Evolutionary conservation across 2,329 filamentous ascomycete species (phyloP), one percentile per base, ranked within the genome.

Genomic region (Monosporascus sp.): DNA sequence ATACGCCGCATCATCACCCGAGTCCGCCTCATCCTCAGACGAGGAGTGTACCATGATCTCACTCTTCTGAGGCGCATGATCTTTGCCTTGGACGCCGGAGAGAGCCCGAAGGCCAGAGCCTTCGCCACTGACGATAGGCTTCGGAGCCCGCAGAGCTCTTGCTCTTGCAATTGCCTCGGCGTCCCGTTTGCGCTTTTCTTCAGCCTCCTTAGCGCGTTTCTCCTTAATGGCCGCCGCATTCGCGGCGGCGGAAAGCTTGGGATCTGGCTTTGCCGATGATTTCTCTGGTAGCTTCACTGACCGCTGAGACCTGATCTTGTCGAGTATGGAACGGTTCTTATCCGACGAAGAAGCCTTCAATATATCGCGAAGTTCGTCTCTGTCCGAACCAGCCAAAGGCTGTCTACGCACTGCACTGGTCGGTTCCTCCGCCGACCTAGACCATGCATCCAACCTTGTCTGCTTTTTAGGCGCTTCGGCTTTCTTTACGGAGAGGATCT

Each of bases 41-140:
- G 85, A 87, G 55, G 86, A 88, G 53, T 88, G 86, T 24, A 97
- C 90, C 91, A 97, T 96, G 69, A 97, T 91, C 59, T 93, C 91
- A 65, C 87, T 88, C 58, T 88, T 88, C 57, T 81, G 80, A 2
- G 83, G 81, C 3, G 83, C 80, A 64, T 93, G 88, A 52, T 94
- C 91, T 71, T 93, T 94, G 55, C 90, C 90, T 52, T 82, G 76
- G 1, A 91, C 77, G 37, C 88, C 79, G 17, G 73, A 83, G 49
- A 95, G 79, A 26, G 86, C 86, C 57, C 83, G 80, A 9, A 94
- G 73, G 20, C 88, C 91, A 54, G 90, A 94, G 2, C 90, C 90
- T 67, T 91, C 90, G 54, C 90, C 87, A 8, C 81, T 74, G n/a
- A 85, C 85, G 34, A 81, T 78, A 47, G 76, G 64, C 49, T 65